Percentiles rank a stretch among this genome's conserved stretches.
phyloP scores from a whole-genome alignment of 225 moss, liverwort and hornwort genomes.

The Sphagnum contortum region DNA sequence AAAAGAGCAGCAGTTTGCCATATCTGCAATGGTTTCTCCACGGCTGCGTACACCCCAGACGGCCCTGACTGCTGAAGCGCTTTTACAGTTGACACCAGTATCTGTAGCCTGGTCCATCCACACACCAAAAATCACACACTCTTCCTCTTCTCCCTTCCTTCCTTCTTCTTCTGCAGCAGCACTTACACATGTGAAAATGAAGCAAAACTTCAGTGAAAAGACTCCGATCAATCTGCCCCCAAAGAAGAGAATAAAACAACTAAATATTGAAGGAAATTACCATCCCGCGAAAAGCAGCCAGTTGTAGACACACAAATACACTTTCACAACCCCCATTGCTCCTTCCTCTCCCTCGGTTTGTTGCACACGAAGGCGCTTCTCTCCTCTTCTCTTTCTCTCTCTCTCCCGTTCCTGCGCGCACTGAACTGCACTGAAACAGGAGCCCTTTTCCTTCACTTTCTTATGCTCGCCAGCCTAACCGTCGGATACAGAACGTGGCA shows the following conservation, averaged over 20 bases:
- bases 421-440: too few species aligned
- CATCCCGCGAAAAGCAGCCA: slow-evolving; percentile 68
- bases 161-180: too few species aligned
- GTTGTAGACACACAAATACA: slow-evolving; percentile 78
- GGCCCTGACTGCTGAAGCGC: slow-evolving; percentile 41
- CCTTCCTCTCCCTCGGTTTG: too few species aligned
- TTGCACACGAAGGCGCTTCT: too few species aligned
- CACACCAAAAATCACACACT: not conserved
- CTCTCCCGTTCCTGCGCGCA: too few species aligned
- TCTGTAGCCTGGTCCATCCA: slow-evolving; percentile 50
- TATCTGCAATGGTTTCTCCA: slow-evolving; percentile 85
- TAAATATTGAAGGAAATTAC: slow-evolving; percentile 9
- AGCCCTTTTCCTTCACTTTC: too few species aligned
- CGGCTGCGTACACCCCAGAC: slow-evolving; percentile 55
- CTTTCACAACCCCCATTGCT: slow-evolving; percentile 42
- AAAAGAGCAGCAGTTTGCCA: slow-evolving; percentile 89
- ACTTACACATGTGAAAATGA: not conserved
- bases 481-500: too few species aligned
- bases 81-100: slow-evolving; percentile 48
- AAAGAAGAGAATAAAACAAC: too few species aligned
- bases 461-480: too few species aligned
- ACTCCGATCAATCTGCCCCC: not conserved
- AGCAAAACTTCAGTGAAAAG: not conserved
- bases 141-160: slow-evolving; percentile 2
- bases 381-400: too few species aligned